A percentile compares a stretch with the other conserved stretches of the same genome.
These are phyloP conservation scores for Monosporozyma servazzii DNA, from an alignment of 805 yeast genomes.

Conservation along the genomic window DNA sequence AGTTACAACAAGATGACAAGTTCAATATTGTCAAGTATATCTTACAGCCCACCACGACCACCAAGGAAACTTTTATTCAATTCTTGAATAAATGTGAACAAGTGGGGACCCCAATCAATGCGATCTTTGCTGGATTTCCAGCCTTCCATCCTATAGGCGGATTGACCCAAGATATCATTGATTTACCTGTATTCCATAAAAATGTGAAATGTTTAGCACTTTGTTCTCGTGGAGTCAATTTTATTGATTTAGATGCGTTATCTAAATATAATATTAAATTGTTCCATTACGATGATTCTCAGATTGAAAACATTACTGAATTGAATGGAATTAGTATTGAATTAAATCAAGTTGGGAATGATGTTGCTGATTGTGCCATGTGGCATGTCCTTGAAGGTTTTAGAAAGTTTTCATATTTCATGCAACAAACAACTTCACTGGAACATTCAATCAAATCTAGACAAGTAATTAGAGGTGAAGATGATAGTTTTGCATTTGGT, in stretches of 20 bases:
- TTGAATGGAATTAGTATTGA: constrained; percentile 2
- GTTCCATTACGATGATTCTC: constrained; percentile 33
- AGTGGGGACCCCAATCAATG: constrained; percentile 25
- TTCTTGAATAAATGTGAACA: constrained; percentile 8
- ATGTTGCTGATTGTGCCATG: constrained; percentile 57
- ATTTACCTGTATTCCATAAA: constrained; percentile 23
- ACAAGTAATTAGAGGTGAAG: constrained; percentile 13
- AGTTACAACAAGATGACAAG: constrained; percentile 5
- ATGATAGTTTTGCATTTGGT: constrained; percentile 31
- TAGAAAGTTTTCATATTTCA: constrained; percentile 39
- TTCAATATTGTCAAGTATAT: constrained; percentile 12
- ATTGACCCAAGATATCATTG: constrained; percentile 35
- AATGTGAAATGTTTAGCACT: constrained; percentile 40
- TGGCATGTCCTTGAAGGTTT: constrained; percentile 47
- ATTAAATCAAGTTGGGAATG: constrained; percentile 42
- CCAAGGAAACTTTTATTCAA: constrained; percentile 11
- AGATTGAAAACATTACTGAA: constrained; percentile 3
- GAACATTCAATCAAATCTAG: constrained; percentile 38
- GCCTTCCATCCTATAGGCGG: constrained; percentile 48
- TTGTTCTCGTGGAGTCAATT: constrained; percentile 52
- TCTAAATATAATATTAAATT: constrained; percentile 33
- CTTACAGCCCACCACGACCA: constrained; percentile 1
- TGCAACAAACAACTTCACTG: constrained; percentile 21
- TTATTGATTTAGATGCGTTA: constrained; percentile 38
- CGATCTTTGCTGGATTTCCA: constrained; percentile 52